Conservation (phyloP, 2,329 filamentous ascomycete species). For the Shiraia bambusicola region DNA sequence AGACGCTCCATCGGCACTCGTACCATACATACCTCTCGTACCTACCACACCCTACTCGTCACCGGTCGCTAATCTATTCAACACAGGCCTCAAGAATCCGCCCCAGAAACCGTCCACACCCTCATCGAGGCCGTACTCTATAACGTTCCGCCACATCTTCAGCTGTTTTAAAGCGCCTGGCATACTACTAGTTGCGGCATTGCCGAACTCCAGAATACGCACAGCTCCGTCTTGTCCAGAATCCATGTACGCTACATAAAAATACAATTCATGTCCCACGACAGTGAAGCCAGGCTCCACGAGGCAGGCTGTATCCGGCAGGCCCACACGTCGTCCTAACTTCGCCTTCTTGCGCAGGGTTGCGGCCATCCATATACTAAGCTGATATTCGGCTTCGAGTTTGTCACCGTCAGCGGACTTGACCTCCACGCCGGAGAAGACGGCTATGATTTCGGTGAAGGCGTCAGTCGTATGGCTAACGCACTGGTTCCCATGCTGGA, state of each 20-base stretch:
- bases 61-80: constrained; percentile 10
- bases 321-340: constrained; percentile 3
- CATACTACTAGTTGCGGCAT: constrained; percentile 6
- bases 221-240: constrained; percentile 6
- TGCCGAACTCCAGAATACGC: constrained; percentile 7
- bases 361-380: too few relatives aligned
- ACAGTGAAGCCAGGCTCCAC: constrained; percentile 12
- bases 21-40: too few relatives aligned
- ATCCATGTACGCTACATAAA: constrained; percentile 12
- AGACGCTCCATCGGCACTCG: too few relatives aligned
- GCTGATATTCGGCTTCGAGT: constrained; percentile 11
- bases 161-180: constrained; percentile 9
- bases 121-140: constrained; percentile 11
- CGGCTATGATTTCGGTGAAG: constrained; percentile 6
- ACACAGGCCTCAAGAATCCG: constrained; percentile 6
- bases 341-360: constrained; percentile 13
- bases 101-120: constrained; percentile 9
- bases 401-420: constrained; percentile 8
- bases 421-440: constrained; percentile 7
- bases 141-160: constrained; percentile 9
- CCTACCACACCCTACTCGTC: too few relatives aligned
- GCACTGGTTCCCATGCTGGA: neutral
- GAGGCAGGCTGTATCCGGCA: constrained; percentile 7
- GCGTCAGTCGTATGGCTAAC: constrained; percentile 11
- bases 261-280: constrained; percentile 8